phyloP scores from a whole-genome alignment of 352 stramenopile genomes.

The Paralagenidium karlingii region DNA sequence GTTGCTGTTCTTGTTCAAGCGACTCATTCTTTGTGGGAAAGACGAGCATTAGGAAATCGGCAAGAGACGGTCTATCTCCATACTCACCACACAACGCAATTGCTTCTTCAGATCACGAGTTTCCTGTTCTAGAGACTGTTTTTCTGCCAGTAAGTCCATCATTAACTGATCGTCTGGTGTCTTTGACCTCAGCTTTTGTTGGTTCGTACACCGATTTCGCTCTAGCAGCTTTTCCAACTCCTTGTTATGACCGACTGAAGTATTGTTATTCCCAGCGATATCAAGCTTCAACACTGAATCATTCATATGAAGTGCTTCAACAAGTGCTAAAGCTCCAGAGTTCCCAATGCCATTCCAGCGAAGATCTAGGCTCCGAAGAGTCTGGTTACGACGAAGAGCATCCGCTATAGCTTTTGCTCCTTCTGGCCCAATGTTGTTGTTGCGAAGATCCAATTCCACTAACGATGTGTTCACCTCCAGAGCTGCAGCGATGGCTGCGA shows the following conservation, averaged over 20 bases:
- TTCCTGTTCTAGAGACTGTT: constrained; percentile 28
- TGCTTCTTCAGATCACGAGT: not conserved
- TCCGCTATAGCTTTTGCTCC: constrained; percentile 47
- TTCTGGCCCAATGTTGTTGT: constrained; percentile 74
- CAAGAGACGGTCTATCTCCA: not conserved
- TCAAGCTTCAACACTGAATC: constrained; percentile 42
- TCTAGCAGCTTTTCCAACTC: constrained; percentile 43
- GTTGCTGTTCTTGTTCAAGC: not conserved
- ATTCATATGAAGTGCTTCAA: constrained; percentile 58
- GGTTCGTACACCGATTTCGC: constrained; percentile 25
- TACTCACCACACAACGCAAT: not conserved
- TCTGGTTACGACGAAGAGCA: constrained; percentile 40
- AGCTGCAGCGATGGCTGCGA: constrained; percentile 43
- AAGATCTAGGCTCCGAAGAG: constrained; percentile 60
- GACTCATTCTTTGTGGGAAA: not conserved
- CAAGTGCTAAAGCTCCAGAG: constrained; percentile 49
- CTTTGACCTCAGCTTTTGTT: constrained; percentile 5
- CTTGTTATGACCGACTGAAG: constrained; percentile 44
- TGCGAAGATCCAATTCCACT: constrained; percentile 58
- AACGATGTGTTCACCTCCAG: constrained; percentile 53
- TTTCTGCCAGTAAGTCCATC: constrained; percentile 53
- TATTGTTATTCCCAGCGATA: constrained; percentile 63
- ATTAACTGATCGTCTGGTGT: constrained; percentile 31
- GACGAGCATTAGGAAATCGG: not conserved
- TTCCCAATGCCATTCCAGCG: constrained; percentile 77